Conservation (phyloP, 1,284 basidiomycete genomes). For the Sporisorium iseilematis-ciliati region DNA sequence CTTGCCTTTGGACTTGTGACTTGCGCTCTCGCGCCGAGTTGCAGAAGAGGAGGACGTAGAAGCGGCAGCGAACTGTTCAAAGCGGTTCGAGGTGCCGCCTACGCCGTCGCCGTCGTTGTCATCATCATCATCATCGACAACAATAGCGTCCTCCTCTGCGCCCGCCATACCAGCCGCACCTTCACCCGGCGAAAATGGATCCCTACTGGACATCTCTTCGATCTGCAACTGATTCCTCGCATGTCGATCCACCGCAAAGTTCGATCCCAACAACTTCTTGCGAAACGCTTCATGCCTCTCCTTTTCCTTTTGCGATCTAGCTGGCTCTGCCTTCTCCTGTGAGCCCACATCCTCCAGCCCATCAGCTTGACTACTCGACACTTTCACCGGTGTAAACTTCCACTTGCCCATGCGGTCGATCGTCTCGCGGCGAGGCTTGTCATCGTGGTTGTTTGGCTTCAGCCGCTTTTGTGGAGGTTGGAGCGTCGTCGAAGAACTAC, state of each 20-base stretch:
- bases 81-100: slow-evolving; percentile 17
- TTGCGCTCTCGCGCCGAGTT: slow-evolving; percentile 46
- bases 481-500: slow-evolving; percentile 8
- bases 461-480: slow-evolving; percentile 35
- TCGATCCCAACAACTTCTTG: slow-evolving; percentile 35
- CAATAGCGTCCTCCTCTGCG: slow-evolving; percentile 11
- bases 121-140: slow-evolving; percentile 16
- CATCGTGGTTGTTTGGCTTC: slow-evolving; percentile 18
- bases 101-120: slow-evolving; percentile 2
- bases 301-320: slow-evolving; percentile 8
- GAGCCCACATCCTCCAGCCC: background rate
- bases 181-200: slow-evolving; percentile 17
- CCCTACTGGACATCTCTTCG: slow-evolving; percentile 25
- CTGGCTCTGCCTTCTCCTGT: slow-evolving; percentile 5
- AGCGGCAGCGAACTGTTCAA: slow-evolving; percentile 20
- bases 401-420: slow-evolving; percentile 43
- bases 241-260: slow-evolving; percentile 41
- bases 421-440: slow-evolving; percentile 30
- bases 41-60: slow-evolving; percentile 11
- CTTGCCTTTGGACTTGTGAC: slow-evolving; percentile 64
- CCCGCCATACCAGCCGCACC: background rate
- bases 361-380: background rate
- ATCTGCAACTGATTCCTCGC: slow-evolving; percentile 38
- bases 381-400: slow-evolving; percentile 17
- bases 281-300: slow-evolving; percentile 29